Percentiles rank a stretch among this genome's conserved stretches.
Evolutionary conservation across 129 eudicot species (phyloP).

Genomic region (Flaveria bidentis): DNA sequence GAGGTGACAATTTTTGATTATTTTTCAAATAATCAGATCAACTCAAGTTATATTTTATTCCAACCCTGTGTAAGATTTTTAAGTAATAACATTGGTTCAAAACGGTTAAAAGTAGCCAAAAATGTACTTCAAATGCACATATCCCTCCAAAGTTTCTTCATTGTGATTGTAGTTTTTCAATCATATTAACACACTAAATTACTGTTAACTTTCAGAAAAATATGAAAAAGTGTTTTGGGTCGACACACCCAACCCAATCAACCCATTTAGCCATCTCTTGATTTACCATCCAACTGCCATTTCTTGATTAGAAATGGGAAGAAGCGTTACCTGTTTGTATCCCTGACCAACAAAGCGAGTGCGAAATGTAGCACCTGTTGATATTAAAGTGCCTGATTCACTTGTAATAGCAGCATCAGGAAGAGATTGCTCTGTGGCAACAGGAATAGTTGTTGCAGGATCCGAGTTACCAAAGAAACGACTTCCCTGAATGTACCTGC

Average conservation of each 20-base stretch:
- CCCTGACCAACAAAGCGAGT: constrained; percentile 93
- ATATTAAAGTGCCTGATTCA: constrained; percentile 39
- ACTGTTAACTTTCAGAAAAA: background rate
- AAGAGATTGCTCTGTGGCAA: constrained; percentile 42
- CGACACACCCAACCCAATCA: background rate
- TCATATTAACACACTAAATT: background rate
- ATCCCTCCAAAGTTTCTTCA: background rate
- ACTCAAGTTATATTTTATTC: background rate
- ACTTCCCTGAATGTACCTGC: constrained; percentile 83
- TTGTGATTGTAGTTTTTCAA: background rate
- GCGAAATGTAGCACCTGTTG: constrained; percentile 55
- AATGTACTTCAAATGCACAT: background rate
- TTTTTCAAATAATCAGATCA: background rate
- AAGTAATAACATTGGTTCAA: background rate
- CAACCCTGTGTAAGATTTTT: too few relatives aligned
- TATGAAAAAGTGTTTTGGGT: background rate
- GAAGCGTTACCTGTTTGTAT: constrained; percentile 71
- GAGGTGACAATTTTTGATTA: background rate
- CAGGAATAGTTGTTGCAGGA: constrained; percentile 33
- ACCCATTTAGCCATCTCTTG: background rate
- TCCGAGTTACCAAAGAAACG: constrained; percentile 49
- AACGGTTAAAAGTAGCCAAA: background rate
- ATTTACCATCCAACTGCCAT: background rate
- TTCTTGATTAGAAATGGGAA: background rate
- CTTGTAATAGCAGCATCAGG: constrained; percentile 40